Conservation (phyloP, 1,284 basidiomycete species). For the Afroboletus lepidellus region DNA sequence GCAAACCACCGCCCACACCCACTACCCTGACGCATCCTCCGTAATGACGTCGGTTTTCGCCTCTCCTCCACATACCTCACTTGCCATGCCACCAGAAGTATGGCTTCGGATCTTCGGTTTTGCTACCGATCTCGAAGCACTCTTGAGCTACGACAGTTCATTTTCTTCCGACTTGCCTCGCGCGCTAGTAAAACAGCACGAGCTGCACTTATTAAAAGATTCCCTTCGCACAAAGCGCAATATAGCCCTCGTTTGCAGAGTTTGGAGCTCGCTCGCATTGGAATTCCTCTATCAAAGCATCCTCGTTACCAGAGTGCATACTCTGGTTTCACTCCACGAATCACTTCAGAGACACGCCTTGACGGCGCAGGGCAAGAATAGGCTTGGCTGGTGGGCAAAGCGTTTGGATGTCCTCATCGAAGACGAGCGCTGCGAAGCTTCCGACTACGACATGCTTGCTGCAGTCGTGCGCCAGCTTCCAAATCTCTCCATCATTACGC, state of each 20-base stretch:
- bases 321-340: conserved; percentile 16
- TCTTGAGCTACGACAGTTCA: conserved; percentile 10
- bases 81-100: conserved; percentile 29
- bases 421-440: conserved; percentile 28
- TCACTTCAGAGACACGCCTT: conserved; percentile 12
- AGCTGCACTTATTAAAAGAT: conserved; percentile 15
- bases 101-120: conserved; percentile 30
- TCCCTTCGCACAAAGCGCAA: conserved; percentile 26
- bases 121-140: conserved; percentile 15
- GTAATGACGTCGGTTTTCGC: conserved; percentile 14
- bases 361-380: conserved; percentile 6
- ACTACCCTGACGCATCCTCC: not conserved
- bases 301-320: conserved; percentile 22
- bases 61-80: not conserved
- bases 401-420: conserved; percentile 29
- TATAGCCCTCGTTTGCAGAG: conserved; percentile 27
- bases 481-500: conserved; percentile 25
- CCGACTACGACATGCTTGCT: conserved; percentile 26
- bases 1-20: not conserved
- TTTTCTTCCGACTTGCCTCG: conserved; percentile 21
- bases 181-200: conserved; percentile 17
- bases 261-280: conserved; percentile 22
- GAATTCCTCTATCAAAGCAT: conserved; percentile 29
- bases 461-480: conserved; percentile 26
- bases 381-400: conserved; percentile 30